Base-by-base conservation (phyloP, 73 alveolate species). In the Paramecium primaurelia region DNA sequence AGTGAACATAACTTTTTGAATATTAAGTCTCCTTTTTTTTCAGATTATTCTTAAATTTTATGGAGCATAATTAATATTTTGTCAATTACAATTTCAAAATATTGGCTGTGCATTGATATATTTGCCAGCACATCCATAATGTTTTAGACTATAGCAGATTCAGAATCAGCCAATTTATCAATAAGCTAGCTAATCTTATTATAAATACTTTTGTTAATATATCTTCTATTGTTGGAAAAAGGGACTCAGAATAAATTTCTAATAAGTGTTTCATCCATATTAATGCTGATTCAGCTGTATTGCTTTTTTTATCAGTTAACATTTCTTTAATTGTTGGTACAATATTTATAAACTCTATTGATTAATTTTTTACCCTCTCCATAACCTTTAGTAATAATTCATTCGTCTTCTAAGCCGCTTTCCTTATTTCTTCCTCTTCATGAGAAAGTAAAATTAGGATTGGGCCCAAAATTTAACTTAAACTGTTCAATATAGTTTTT, bases 251-350 rank as follows among this genome's bases (percentile, higher is more conserved):
- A 71, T 89, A 89, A 2, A 47, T 47, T 71, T 89, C 77, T 42
- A 89, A 47, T 71, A 89, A 44, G 8, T 89, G 88, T 73, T 85
- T 89, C 94, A 89, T 89, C 94, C 94, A 89, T 20, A 89, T 83
- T 37, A 89, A 83, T n/a, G 94, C 94, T 20, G 89, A 37, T 47
- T 89, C 92, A 45, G 94, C 94, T 16, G 94, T 89, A 18, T 58
- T 45, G 32, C 88, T 83, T 32, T 83, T 71, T 37, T 89, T 89
- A 34, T 89, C 94, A 42, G 86, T 83, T 4, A 89, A 59, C 94
- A 89, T 89, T 36, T 89, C 59, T 49, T 89, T 77, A 18, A 89
- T 64, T 32, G 88, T 89, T 14, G 92, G 94, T 60, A 89, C 77
- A 11, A 83, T 83, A 10, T 89, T 83, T 51, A 77, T 89, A 47